A percentile compares a stretch with the other conserved stretches of the same genome.
phyloP scores from a whole-genome alignment of 164 flowering plant species.

The Amborella trichopoda region DNA sequence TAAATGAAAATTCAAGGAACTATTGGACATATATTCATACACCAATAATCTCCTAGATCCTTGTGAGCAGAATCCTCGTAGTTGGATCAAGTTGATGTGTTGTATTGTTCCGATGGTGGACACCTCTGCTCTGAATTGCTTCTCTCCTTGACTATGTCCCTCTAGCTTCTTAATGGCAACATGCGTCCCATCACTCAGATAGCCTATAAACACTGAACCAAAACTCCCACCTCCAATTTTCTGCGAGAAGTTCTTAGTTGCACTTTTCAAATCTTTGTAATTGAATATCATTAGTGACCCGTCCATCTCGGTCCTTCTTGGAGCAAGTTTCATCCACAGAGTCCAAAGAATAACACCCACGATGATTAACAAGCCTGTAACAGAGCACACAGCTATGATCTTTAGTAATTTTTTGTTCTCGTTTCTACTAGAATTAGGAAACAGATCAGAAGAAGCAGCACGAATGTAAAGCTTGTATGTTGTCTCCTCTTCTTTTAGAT shows the following conservation, averaged over 20 bases:
- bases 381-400: too few relatives aligned
- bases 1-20: conserved; percentile 1
- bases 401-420: too few relatives aligned
- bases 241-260: conserved; percentile 42
- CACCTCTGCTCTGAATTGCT: conserved; percentile 3
- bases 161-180: conserved; percentile 4
- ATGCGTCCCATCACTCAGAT: not conserved
- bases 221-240: conserved; percentile 28
- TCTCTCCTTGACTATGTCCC: conserved; percentile 4
- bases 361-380: too few relatives aligned
- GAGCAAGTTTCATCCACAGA: too few relatives aligned
- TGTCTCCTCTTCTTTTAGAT: too few relatives aligned
- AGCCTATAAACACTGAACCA: conserved; percentile 3
- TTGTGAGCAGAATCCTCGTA: conserved; percentile 1
- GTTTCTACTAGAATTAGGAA: too few relatives aligned
- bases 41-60: conserved; percentile 1
- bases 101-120: conserved; percentile 2
- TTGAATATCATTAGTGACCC: conserved; percentile 27
- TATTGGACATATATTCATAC: not conserved
- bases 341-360: too few relatives aligned
- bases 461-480: too few relatives aligned
- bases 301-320: conserved; percentile 15
- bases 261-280: conserved; percentile 26
- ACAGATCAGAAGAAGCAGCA: too few relatives aligned
- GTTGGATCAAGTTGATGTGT: conserved; percentile 3